A percentile compares a stretch with the other conserved stretches of the same genome.
These are phyloP conservation scores for Isoetes engelmannii DNA, from an alignment of 83 land plant genomes.

Conservation along the genomic window DNA sequence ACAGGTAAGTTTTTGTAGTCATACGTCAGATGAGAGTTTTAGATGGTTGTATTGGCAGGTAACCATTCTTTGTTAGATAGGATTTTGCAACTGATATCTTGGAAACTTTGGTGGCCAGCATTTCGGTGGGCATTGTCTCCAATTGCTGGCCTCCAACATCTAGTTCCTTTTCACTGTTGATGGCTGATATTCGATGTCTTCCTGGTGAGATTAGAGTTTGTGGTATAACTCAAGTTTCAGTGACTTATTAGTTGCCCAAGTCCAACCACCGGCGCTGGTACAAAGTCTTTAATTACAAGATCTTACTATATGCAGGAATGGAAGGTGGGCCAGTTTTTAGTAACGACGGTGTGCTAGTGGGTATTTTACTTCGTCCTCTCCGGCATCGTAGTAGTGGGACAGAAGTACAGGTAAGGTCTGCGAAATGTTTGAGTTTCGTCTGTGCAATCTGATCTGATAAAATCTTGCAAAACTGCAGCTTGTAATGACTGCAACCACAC, in stretches of 20 bases:
- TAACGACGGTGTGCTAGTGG: constrained; percentile 47
- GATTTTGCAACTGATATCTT: neutral
- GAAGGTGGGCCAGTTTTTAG: constrained; percentile 85
- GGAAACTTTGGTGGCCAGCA: constrained; percentile 36
- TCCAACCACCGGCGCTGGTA: neutral
- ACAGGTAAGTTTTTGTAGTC: constrained; percentile 45
- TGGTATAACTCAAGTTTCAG: neutral
- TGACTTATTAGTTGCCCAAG: neutral
- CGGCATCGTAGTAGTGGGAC: constrained; percentile 59
- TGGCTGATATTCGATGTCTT: constrained; percentile 89
- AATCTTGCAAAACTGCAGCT: constrained; percentile 43
- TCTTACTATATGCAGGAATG: constrained; percentile 54
- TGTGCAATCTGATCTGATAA: neutral
- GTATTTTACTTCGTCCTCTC: constrained; percentile 64
- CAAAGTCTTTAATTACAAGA: neutral
- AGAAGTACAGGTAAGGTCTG: constrained; percentile 70
- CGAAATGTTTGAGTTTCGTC: neutral
- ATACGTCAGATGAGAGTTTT: neutral
- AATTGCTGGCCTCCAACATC: constrained; percentile 67
- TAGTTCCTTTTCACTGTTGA: constrained; percentile 43
- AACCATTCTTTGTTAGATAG: too few relatives aligned
- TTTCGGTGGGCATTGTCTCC: constrained; percentile 69
- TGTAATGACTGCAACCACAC: constrained; percentile 68
- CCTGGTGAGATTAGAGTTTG: constrained; percentile 50
- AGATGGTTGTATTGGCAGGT: too few relatives aligned